Base-by-base conservation (phyloP, 1,284 basidiomycete species). In the Pseudozyma sp. region DNA sequence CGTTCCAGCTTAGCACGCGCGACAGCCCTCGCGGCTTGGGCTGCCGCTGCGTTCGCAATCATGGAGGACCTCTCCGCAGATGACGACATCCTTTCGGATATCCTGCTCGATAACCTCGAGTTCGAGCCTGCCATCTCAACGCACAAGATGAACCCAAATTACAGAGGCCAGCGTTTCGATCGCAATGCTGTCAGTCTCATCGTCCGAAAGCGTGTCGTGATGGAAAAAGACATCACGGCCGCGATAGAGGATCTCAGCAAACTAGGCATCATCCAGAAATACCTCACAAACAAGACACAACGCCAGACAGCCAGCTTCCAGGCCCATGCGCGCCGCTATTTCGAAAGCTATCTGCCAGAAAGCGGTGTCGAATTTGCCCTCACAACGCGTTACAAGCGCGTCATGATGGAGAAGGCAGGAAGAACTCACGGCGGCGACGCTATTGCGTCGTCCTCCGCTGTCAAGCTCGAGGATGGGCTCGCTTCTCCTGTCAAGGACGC, bases 71-170 rank as follows among this genome's bases (percentile, higher is more conserved):
- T 85, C 44, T 71, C 83, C 40, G 76, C 77, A 48, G 83, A 85
- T 52, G 83, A 85, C 59, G 83, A 85, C 52, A 68, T 85, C 53
- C 76, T 85, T 34, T 83, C 83, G 56, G 80, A 81, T 72, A 79
- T 85, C 69, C 62, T 85, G 48, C 62, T 85, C 58, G 83, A 85
- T 55, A 77, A 79, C 35, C 78, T 85, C 63, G 83, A 84, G 62
- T 84, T 82, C 60, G 81, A 83, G 55, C 81, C 81, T 8, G 72
- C 78, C 45, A 80, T 85, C 66, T 76, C 80, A 9, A 84, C 83
- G 16, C 81, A 85, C 76, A 85, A 85, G 73, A 84, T 85, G 82
- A 85, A 83, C 51, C 80, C 82, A 14, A 55, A 70, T 11, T 83
- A 83, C 54, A 69, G 83, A 19, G 73, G 79, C 0, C 78, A 77